phyloP scores from a whole-genome alignment of 352 stramenopile genomes.

The Phytophthora ramorum region DNA sequence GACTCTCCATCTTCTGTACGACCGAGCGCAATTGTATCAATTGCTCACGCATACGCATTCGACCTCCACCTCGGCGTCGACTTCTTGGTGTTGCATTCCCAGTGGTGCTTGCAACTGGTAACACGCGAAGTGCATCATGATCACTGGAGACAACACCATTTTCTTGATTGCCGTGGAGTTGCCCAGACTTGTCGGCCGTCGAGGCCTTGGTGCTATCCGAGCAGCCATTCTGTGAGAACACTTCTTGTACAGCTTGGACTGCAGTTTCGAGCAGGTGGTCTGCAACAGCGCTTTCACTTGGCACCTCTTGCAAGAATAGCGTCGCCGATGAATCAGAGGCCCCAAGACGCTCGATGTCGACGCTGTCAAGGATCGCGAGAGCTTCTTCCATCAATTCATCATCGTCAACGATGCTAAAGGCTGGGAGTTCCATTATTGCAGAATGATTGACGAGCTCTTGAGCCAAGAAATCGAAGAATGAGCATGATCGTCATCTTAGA shows the following conservation, averaged over 20 bases:
- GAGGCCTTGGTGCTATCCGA: background rate
- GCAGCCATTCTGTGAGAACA: conserved; percentile 3
- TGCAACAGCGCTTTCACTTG: conserved; percentile 7
- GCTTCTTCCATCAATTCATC: conserved; percentile 30
- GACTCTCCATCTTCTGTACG: conserved; percentile 28
- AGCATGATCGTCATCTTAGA: background rate
- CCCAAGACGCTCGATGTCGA: conserved; percentile 21
- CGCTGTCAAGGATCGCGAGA: conserved; percentile 25
- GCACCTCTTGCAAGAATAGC: background rate
- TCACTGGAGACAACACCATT: background rate
- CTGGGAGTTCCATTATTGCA: conserved; percentile 10
- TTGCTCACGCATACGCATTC: conserved; percentile 21
- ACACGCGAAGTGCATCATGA: background rate
- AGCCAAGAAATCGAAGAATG: conserved; percentile 23
- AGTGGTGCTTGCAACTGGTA: background rate
- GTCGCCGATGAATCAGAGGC: background rate
- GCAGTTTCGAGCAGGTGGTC: conserved; percentile 16
- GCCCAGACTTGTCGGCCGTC: background rate
- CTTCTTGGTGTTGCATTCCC: conserved; percentile 4
- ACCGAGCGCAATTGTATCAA: conserved; percentile 27
- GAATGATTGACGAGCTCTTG: conserved; percentile 3
- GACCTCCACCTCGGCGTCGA: conserved; percentile 7
- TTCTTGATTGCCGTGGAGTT: background rate
- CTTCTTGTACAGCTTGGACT: conserved; percentile 17
- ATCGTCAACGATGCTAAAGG: conserved; percentile 1